Percentiles rank a stretch among this genome's conserved stretches.
These are phyloP conservation scores for Pleurotus giganteus DNA, from an alignment of 768 basidiomycete genomes.

Conservation along the genomic window DNA sequence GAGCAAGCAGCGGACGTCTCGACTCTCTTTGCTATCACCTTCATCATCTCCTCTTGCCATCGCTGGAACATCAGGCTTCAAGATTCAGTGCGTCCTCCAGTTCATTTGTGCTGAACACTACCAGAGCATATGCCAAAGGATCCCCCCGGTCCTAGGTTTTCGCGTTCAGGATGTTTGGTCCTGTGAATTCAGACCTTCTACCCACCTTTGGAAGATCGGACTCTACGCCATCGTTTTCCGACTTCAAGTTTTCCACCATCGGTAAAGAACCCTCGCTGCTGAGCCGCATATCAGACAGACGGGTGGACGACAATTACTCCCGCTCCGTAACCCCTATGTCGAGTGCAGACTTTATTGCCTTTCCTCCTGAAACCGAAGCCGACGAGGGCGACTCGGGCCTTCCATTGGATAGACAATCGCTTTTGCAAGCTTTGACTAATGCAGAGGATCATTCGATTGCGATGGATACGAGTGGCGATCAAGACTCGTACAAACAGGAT, in stretches of 20 bases:
- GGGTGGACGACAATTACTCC: slow-evolving; percentile 18
- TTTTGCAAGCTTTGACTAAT: slow-evolving; percentile 17
- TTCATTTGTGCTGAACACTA: too few relatives aligned
- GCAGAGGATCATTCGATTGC: slow-evolving; percentile 1
- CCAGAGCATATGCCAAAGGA: too few relatives aligned
- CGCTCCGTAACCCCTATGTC: slow-evolving; percentile 12
- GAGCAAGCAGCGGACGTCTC: too few relatives aligned
- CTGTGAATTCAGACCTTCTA: background rate
- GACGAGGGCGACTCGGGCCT: background rate
- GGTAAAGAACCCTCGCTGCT: slow-evolving; percentile 53
- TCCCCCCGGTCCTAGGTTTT: background rate
- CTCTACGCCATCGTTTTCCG: slow-evolving; percentile 39
- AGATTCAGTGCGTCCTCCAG: too few relatives aligned
- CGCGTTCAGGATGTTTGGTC: background rate
- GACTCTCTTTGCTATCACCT: too few relatives aligned
- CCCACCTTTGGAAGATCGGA: background rate
- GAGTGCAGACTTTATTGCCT: slow-evolving; percentile 4
- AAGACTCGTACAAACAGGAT: background rate
- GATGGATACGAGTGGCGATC: slow-evolving; percentile 5
- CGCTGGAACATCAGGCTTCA: too few relatives aligned
- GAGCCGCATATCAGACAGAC: slow-evolving; percentile 42
- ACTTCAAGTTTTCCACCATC: slow-evolving; percentile 50
- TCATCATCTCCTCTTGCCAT: too few relatives aligned
- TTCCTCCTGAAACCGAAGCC: background rate
- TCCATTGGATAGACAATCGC: slow-evolving; percentile 14